Base-by-base conservation (phyloP, 129 eudicot genomes). In the Pseudognaphalium luteoalbum region DNA sequence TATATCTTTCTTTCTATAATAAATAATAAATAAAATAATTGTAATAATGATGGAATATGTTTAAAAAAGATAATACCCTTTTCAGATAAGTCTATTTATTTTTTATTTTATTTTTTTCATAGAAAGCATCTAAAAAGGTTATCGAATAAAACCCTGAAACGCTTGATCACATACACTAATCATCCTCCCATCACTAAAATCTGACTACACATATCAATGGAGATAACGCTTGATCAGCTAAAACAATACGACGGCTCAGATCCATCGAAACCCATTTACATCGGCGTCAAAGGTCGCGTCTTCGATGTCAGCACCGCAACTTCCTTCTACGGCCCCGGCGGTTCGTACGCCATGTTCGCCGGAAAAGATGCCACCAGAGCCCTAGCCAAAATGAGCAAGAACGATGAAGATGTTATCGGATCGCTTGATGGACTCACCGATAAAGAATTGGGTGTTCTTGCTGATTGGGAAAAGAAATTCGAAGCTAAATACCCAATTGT, bases 281-380 rank as follows among this genome's bases (percentile, higher is more conserved):
- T 93, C 62, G 95, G 89, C 11, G 80, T 93, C 58, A 82, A 82
- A 59, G 92, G 96, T 20, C 90, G 90, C 0, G 78, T 93, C 72
- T 93, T 88, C 75, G 91, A 93, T 61, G 95, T 93, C 33, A 83
- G 84, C 54, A 73, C 95, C 77, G 98, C 85, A 7, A 81, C 57
- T 10, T 79, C 90, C 65, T 93, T 93, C 82, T 93, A 93, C 84
- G 98, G 98, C 25, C 97, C 96, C 57, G 98, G 96, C 63, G 98
- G 98, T 51, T 57, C 95, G 14, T 93, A 93, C 85, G 81, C 85
- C 80, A 78, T 93, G 85, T 93, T 93, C 79, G 90, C 98, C 66
- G 98, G 98, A 20, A 93, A 93, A 75, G 98, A 93, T 63, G 98
- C 98, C 0, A 93, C 86, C 85, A 76, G 98, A 32, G 98, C 95